Evolutionary conservation across 441 rosid genomes (phyloP).

Genomic region (Brassica balearica): DNA sequence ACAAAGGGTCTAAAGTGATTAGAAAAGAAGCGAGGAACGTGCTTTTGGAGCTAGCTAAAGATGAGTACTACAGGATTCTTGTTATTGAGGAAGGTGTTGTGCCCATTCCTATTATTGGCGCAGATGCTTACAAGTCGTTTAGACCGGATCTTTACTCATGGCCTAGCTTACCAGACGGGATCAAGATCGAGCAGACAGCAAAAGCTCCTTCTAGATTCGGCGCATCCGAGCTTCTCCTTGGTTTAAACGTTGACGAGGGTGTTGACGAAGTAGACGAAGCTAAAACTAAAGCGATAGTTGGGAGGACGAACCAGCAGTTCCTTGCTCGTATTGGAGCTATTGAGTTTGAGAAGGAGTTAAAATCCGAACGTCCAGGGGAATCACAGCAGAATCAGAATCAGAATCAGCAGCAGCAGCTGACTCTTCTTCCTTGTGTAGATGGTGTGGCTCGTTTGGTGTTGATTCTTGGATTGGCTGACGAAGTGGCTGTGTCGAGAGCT

Average conservation of each 20-base stretch:
- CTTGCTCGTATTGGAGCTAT: constrained; percentile 85
- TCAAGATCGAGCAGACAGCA: constrained; percentile 58
- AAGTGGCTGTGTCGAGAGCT: constrained; percentile 67
- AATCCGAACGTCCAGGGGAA: constrained; percentile 48
- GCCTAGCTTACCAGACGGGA: constrained; percentile 85
- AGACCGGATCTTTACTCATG: constrained; percentile 73
- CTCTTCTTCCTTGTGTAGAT: constrained; percentile 76
- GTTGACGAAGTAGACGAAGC: constrained; percentile 61
- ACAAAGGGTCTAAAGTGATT: constrained; percentile 55
- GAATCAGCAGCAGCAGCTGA: constrained; percentile 41
- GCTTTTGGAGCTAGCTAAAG: constrained; percentile 80
- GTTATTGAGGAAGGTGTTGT: constrained; percentile 86
- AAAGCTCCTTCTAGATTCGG: constrained; percentile 69
- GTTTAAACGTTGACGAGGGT: constrained; percentile 60
- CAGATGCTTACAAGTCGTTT: constrained; percentile 70
- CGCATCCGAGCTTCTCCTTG: constrained; percentile 78
- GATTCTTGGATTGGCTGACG: constrained; percentile 81
- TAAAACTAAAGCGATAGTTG: constrained; percentile 74
- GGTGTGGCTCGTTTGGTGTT: constrained; percentile 88
- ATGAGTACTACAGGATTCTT: constrained; percentile 73
- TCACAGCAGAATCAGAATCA: constrained; percentile 15
- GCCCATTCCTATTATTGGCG: constrained; percentile 79
- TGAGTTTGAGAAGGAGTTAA: constrained; percentile 64
- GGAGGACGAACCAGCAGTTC: constrained; percentile 74
- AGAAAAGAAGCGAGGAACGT: constrained; percentile 75